These are phyloP conservation scores for Oryza officinalis DNA, from an alignment of 176 grass and related monocot species.

Conservation along the genomic window DNA sequence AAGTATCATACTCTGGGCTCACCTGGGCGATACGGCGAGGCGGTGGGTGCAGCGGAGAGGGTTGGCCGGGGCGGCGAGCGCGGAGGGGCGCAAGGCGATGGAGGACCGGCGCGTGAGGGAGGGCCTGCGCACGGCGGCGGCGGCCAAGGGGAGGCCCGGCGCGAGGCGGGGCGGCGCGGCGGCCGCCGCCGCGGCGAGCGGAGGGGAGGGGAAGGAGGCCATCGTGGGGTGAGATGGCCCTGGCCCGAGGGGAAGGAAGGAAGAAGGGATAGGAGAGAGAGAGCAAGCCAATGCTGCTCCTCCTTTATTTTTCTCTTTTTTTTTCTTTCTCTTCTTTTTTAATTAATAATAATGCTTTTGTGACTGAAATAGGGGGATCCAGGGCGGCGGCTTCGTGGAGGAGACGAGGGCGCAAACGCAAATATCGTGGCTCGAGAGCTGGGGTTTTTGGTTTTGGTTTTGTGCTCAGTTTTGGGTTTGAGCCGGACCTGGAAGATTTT, in stretches of 20 bases:
- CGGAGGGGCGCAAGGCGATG: constrained; percentile 14
- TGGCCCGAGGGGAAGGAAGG: constrained; percentile 5
- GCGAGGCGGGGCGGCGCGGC: constrained; percentile 41
- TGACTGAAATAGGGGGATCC: constrained; percentile 22
- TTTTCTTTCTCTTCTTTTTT: neutral
- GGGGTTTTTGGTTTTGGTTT: neutral
- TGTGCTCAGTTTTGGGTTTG: neutral
- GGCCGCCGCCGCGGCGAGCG: constrained; percentile 34
- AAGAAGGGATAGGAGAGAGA: constrained; percentile 45
- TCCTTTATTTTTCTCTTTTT: neutral
- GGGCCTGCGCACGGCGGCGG: constrained; percentile 25
- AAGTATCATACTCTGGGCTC: neutral
- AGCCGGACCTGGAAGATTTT: neutral
- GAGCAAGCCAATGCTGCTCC: neutral
- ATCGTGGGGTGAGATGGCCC: constrained; percentile 34
- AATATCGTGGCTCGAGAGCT: neutral
- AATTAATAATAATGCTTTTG: constrained; percentile 31
- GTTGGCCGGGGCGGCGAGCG: constrained; percentile 2
- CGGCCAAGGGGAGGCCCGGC: constrained; percentile 33
- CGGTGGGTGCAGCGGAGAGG: constrained; percentile 45
- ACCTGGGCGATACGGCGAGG: constrained; percentile 35
- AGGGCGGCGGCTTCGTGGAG: constrained; percentile 27
- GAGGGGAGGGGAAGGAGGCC: constrained; percentile 48
- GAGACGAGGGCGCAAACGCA: neutral
- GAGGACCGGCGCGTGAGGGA: constrained; percentile 12